phyloP scores from a whole-genome alignment of 345 rosid genomes.

The Cardamine occulta region DNA sequence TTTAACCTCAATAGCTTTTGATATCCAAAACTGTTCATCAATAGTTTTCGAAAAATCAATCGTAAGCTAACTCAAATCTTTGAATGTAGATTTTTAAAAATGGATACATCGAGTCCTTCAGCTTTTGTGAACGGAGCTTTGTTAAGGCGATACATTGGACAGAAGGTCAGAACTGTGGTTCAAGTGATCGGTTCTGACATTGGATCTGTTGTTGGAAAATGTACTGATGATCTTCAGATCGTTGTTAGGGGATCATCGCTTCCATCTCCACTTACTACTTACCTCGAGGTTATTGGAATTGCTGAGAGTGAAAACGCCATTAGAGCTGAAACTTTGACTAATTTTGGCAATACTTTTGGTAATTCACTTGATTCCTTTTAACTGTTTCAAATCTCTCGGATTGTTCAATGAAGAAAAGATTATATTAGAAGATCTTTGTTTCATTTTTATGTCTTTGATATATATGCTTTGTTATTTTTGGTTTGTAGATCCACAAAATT shows the following conservation, averaged over 20 bases:
- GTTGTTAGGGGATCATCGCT: constrained; percentile 60
- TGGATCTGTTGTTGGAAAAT: constrained; percentile 62
- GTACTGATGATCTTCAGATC: constrained; percentile 71
- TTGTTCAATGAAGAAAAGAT: background rate
- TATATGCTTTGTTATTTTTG: background rate
- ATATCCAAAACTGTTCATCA: background rate
- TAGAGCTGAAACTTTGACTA: constrained; percentile 70
- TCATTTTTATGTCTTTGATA: background rate
- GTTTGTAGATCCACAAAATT: constrained; percentile 64
- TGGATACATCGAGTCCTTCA: constrained; percentile 86
- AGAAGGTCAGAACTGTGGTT: constrained; percentile 73
- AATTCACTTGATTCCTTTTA: constrained; percentile 11
- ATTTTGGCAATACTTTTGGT: constrained; percentile 84
- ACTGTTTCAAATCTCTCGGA: background rate
- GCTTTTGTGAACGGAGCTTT: constrained; percentile 80
- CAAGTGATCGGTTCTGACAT: constrained; percentile 64
- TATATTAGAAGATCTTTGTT: background rate
- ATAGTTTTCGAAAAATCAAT: background rate
- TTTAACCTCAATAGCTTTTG: background rate
- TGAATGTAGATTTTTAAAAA: constrained; percentile 31
- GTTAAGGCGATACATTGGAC: constrained; percentile 59
- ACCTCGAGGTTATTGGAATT: constrained; percentile 85
- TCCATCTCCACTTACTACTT: constrained; percentile 56
- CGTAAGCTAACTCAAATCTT: background rate
- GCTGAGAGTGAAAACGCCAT: constrained; percentile 69